Evolutionary conservation across 1,284 basidiomycete genomes (phyloP).

Genomic region (Tylopilus sp.): DNA sequence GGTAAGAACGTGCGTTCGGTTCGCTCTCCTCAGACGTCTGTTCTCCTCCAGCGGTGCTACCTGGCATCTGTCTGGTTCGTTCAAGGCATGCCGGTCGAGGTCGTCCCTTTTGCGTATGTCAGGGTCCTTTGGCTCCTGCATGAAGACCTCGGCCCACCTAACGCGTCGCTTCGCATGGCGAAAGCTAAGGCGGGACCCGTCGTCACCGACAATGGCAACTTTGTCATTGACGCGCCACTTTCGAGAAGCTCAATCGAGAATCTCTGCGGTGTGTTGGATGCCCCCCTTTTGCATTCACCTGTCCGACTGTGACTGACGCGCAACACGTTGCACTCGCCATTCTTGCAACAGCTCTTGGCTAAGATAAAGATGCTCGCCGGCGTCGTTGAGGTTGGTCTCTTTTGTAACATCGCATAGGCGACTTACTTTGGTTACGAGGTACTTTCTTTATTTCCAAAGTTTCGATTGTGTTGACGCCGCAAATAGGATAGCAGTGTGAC

Average conservation of each 20-base stretch:
- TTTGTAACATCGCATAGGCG: conserved; percentile 90
- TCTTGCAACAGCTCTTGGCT: conserved; percentile 53
- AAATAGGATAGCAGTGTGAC: conserved; percentile 33
- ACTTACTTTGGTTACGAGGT: conserved; percentile 97
- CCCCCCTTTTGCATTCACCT: neutral
- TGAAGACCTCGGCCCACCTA: conserved; percentile 59
- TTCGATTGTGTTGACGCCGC: neutral
- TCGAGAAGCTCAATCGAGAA: conserved; percentile 63
- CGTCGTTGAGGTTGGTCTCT: conserved; percentile 95
- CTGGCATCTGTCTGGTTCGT: conserved; percentile 56
- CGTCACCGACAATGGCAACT: conserved; percentile 95
- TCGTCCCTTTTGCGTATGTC: conserved; percentile 93
- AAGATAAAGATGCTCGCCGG: conserved; percentile 90
- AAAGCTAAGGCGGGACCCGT: conserved; percentile 87
- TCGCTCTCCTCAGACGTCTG: neutral
- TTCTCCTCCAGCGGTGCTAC: neutral
- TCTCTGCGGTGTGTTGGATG: conserved; percentile 55
- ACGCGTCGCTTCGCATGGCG: conserved; percentile 78
- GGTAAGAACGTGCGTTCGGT: conserved; percentile 75
- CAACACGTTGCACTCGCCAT: neutral
- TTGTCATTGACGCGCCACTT: conserved; percentile 92
- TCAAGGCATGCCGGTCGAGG: conserved; percentile 93
- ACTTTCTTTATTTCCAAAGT: conserved; percentile 22
- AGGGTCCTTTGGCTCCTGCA: conserved; percentile 75
- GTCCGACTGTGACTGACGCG: neutral